A percentile compares a stretch with the other conserved stretches of the same genome.
Conservation (phyloP, 371 early-diverging fungal genomes). For the Actinomucor elegans region DNA sequence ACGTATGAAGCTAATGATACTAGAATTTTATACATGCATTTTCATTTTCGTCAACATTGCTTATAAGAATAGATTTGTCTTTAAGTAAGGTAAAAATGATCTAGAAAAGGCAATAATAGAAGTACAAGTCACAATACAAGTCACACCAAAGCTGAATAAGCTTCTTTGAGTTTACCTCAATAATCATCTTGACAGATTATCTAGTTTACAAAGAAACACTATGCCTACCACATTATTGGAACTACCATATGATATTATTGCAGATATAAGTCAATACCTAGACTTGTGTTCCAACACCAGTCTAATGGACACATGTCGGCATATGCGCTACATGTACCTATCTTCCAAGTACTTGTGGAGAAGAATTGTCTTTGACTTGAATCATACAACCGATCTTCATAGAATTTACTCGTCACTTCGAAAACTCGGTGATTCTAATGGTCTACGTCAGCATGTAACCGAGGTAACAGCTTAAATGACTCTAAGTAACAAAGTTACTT, state of each 20-base stretch:
- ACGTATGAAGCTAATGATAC: too few relatives aligned
- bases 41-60: too few relatives aligned
- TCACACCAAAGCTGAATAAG: too few relatives aligned
- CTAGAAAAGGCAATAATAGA: too few relatives aligned
- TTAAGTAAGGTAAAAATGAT: too few relatives aligned
- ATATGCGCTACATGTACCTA: slow-evolving; percentile 31
- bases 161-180: too few relatives aligned
- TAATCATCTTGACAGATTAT: too few relatives aligned
- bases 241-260: slow-evolving; percentile 28
- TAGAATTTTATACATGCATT: too few relatives aligned
- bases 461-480: slow-evolving; percentile 21
- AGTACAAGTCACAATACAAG: too few relatives aligned
- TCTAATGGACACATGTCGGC: slow-evolving; percentile 40
- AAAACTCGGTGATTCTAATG: slow-evolving; percentile 38
- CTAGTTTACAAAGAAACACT: too few relatives aligned
- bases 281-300: slow-evolving; percentile 39
- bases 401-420: slow-evolving; percentile 42
- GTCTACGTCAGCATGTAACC: slow-evolving; percentile 23
- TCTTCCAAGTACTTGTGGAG: slow-evolving; percentile 34
- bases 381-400: slow-evolving; percentile 17
- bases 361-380: slow-evolving; percentile 32
- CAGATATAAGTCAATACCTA: slow-evolving; percentile 22
- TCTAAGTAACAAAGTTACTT: not conserved
- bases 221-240: not conserved
- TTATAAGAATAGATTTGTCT: too few relatives aligned